Conservation (phyloP, 768 basidiomycete genomes). For the Cyclocybe aegerita region DNA sequence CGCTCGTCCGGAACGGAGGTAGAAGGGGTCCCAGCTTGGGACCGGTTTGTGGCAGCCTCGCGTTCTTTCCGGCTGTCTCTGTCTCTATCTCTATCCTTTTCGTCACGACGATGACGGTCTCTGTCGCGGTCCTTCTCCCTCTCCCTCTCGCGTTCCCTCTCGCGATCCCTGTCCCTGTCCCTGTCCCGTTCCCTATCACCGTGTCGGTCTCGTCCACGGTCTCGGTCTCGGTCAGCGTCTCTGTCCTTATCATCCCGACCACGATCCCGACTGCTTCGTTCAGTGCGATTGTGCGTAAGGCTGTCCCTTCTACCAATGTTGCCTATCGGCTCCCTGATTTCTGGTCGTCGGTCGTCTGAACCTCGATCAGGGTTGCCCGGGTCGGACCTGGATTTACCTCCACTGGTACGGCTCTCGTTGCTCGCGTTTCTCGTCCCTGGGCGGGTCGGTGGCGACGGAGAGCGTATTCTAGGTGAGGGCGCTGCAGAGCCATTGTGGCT, state of each 20-base stretch:
- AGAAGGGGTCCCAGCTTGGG: constrained; percentile 31
- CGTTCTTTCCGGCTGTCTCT: constrained; percentile 63
- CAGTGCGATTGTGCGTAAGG: constrained; percentile 51
- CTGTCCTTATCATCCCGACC: constrained; percentile 40
- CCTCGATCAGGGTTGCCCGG: constrained; percentile 44
- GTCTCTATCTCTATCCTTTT: constrained; percentile 59
- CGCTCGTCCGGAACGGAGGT: constrained; percentile 48
- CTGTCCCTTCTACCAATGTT: constrained; percentile 46
- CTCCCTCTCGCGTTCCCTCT: constrained; percentile 56
- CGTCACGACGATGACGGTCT: constrained; percentile 57
- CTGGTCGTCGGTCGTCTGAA: constrained; percentile 53
- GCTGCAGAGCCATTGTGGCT: constrained; percentile 50
- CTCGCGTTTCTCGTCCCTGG: constrained; percentile 73
- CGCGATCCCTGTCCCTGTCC: constrained; percentile 58
- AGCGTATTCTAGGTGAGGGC: constrained; percentile 62
- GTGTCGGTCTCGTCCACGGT: constrained; percentile 35
- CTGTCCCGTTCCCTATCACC: constrained; percentile 51
- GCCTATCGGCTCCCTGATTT: constrained; percentile 40
- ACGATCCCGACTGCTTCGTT: constrained; percentile 44
- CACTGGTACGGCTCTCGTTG: constrained; percentile 70
- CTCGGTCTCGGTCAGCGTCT: constrained; percentile 45
- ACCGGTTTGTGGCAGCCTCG: constrained; percentile 35
- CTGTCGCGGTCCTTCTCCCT: constrained; percentile 41
- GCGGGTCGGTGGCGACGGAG: constrained; percentile 62
- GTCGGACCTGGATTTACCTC: constrained; percentile 57